Conservation (phyloP, 2,329 filamentous ascomycete genomes). For the Fusarium anguioides region DNA sequence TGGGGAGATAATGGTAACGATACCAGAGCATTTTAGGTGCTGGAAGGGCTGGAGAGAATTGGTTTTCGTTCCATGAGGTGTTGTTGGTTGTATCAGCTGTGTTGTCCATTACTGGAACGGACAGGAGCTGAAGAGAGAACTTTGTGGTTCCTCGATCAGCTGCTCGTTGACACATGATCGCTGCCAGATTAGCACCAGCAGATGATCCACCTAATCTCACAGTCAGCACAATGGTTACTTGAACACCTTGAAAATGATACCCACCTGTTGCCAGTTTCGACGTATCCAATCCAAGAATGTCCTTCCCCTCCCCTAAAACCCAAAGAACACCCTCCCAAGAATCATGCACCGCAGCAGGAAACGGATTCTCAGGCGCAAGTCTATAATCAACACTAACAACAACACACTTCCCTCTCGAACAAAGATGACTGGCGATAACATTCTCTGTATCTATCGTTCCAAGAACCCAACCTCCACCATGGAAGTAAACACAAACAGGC, state of each 20-base stretch:
- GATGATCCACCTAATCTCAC: constrained; percentile 1
- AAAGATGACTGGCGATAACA: constrained; percentile 13
- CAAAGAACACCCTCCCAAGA: constrained; percentile 21
- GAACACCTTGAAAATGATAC: too few species aligned
- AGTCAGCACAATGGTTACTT: neutral
- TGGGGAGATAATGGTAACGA: neutral
- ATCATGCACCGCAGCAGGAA: constrained; percentile 13
- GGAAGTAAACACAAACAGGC: constrained; percentile 18
- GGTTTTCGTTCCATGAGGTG: constrained; percentile 7
- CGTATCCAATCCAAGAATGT: fast-evolving
- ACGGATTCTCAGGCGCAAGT: neutral
- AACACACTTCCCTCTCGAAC: neutral
- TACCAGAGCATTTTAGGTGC: constrained; percentile 20
- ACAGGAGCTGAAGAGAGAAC: constrained; percentile 17
- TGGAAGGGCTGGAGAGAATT: neutral
- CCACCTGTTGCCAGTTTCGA: neutral
- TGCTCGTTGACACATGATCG: constrained; percentile 20
- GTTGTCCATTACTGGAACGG: constrained; percentile 17
- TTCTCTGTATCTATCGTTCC: constrained; percentile 19
- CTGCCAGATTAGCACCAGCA: constrained; percentile 13
- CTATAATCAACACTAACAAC: constrained; percentile 19
- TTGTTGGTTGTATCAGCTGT: constrained; percentile 1
- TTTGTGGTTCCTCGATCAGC: neutral
- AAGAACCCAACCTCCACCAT: constrained; percentile 20
- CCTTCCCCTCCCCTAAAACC: neutral